Conservation (phyloP, 2,329 filamentous ascomycete species). For the Biscogniauxia mediterranea region DNA sequence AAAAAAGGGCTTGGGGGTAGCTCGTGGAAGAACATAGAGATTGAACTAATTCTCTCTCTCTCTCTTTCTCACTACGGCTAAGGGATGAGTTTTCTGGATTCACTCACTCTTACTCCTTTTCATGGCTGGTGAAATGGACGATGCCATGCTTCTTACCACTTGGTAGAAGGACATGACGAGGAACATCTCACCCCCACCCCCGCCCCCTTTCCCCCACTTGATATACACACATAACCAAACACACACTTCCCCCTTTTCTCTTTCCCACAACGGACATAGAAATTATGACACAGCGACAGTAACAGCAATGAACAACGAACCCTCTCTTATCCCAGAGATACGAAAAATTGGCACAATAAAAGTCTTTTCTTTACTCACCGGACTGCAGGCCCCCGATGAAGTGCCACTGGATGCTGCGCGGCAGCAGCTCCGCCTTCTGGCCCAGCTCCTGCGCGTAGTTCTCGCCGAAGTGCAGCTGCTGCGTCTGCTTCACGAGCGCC, state of each 20-base stretch:
- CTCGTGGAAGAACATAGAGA: no score
- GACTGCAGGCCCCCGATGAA: conserved; percentile 95
- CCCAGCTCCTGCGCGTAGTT: conserved; percentile 91
- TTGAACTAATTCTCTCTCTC: no score
- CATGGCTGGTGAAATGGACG: neutral
- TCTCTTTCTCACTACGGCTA: no score
- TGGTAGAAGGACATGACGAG: neutral
- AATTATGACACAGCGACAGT: neutral
- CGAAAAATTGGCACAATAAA: neutral
- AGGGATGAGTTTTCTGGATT: no score
- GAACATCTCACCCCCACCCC: neutral
- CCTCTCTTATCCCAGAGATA: neutral
- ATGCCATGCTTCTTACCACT: neutral
- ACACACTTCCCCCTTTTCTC: neutral
- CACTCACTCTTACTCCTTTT: no score
- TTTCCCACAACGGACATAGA: neutral
- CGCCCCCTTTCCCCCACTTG: no score
- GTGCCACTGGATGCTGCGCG: conserved; percentile 80
- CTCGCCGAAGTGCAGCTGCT: conserved; percentile 84
- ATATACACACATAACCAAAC: no score
- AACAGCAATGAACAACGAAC: conserved; percentile 1
- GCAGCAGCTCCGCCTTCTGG: conserved; percentile 81
- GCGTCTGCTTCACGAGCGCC: conserved; percentile 66
- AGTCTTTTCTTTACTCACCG: conserved; percentile 37
- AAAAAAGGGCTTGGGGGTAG: no score